phyloP scores from a whole-genome alignment of 306 rosid species.

The Quercus agrifolia region DNA sequence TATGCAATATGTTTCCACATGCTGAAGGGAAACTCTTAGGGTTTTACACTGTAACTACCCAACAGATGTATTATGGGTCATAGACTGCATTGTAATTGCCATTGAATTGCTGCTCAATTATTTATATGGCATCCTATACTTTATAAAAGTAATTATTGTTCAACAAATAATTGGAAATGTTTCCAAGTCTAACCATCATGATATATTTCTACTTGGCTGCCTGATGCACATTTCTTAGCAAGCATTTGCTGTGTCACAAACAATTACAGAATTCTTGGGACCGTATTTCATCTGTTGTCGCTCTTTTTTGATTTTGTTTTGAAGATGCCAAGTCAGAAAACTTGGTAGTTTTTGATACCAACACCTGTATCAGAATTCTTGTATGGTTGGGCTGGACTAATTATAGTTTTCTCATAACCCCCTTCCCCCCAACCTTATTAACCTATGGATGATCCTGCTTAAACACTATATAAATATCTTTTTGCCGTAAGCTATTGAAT shows the following conservation, averaged over 20 bases:
- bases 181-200: background rate
- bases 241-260: background rate
- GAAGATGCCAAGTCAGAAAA: background rate
- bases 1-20: background rate
- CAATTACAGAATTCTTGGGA: background rate
- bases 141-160: background rate
- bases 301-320: background rate
- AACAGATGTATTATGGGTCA: background rate
- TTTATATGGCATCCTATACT: background rate
- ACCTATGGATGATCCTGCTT: background rate
- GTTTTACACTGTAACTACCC: background rate
- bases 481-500: background rate
- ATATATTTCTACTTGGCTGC: background rate
- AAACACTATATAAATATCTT: background rate
- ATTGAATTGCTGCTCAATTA: no score
- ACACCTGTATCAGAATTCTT: background rate
- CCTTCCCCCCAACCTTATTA: no score
- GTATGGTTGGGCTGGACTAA: background rate
- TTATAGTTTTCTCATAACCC: background rate
- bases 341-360: background rate
- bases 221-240: background rate
- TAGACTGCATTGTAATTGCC: background rate
- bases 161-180: background rate
- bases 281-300: conserved; percentile 1
- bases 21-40: background rate